phyloP scores from a whole-genome alignment of 2,329 filamentous ascomycete genomes.

The Amauroascus niger region DNA sequence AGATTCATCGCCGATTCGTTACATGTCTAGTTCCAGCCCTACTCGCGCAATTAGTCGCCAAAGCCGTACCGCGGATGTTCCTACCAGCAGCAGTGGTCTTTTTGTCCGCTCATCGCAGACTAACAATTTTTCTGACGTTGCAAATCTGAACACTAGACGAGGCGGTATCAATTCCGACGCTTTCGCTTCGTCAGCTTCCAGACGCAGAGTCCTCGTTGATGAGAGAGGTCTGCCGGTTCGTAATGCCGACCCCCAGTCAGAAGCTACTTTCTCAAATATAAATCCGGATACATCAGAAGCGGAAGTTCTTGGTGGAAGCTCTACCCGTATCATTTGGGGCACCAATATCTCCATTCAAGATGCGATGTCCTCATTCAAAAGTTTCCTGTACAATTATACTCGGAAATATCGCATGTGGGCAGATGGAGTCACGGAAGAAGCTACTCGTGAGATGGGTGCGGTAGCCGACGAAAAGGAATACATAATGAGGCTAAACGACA shows the following conservation, averaged over 20 bases:
- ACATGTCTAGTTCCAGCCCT: conserved; percentile 81
- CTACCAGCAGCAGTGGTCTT: conserved; percentile 74
- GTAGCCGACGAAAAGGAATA: conserved; percentile 74
- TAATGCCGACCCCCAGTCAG: conserved; percentile 43
- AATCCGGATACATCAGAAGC: conserved; percentile 87
- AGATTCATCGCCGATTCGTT: conserved; percentile 91
- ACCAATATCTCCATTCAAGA: conserved; percentile 93
- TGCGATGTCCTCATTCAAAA: conserved; percentile 76
- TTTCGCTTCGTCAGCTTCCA: conserved; percentile 44
- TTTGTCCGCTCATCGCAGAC: conserved; percentile 62
- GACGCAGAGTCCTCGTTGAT: conserved; percentile 54
- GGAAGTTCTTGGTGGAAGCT: conserved; percentile 70
- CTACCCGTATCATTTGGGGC: conserved; percentile 84
- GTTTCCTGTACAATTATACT: conserved; percentile 85
- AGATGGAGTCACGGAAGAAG: conserved; percentile 69
- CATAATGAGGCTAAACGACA: conserved; percentile 73
- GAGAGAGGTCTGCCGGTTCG: conserved; percentile 52
- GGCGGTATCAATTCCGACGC: conserved; percentile 82
- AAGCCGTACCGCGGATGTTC: conserved; percentile 58
- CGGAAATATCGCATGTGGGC: conserved; percentile 88
- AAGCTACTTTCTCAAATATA: conserved; percentile 57
- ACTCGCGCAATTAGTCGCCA: conserved; percentile 48
- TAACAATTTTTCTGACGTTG: conserved; percentile 43
- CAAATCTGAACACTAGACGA: conserved; percentile 53
- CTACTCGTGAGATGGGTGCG: conserved; percentile 57